These are phyloP conservation scores for Apium graveolens DNA, from an alignment of 129 eudicot genomes.

Conservation along the genomic window DNA sequence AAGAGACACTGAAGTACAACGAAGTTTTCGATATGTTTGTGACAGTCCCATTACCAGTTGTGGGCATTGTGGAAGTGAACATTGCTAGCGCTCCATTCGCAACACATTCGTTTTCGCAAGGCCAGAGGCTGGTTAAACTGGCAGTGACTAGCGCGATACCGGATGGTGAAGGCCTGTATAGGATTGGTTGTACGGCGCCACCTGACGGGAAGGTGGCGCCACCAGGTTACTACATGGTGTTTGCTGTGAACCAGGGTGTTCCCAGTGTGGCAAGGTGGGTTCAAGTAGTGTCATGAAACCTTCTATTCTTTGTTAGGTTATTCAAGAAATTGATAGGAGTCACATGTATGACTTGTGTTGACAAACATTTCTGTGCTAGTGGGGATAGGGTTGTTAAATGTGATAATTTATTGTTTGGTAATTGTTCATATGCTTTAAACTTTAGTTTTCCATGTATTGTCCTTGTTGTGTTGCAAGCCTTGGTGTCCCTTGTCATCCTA, in stretches of 20 bases:
- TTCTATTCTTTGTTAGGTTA: background rate
- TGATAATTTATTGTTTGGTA: background rate
- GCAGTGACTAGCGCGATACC: conserved; percentile 26
- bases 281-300: conserved; percentile 28
- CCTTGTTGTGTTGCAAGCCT: background rate
- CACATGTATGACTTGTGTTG: background rate
- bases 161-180: conserved; percentile 24
- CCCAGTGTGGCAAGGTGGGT: conserved; percentile 81
- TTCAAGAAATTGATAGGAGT: conserved; percentile 4
- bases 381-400: background rate
- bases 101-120: conserved; percentile 77
- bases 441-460: background rate
- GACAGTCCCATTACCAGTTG: conserved; percentile 42
- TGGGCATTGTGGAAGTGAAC: conserved; percentile 50
- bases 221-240: conserved; percentile 79
- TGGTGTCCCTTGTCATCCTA: background rate
- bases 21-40: conserved; percentile 33
- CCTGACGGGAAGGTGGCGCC: conserved; percentile 66
- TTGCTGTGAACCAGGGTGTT: conserved; percentile 57
- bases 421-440: background rate
- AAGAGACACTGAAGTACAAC: conserved; percentile 39
- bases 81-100: conserved; percentile 77
- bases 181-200: conserved; percentile 48
- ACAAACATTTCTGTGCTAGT: background rate
- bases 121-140: conserved; percentile 72